A percentile compares a stretch with the other conserved stretches of the same genome.
Evolutionary conservation across 352 stramenopile species (phyloP).

Genomic region (Nothophytophthora sp.): DNA sequence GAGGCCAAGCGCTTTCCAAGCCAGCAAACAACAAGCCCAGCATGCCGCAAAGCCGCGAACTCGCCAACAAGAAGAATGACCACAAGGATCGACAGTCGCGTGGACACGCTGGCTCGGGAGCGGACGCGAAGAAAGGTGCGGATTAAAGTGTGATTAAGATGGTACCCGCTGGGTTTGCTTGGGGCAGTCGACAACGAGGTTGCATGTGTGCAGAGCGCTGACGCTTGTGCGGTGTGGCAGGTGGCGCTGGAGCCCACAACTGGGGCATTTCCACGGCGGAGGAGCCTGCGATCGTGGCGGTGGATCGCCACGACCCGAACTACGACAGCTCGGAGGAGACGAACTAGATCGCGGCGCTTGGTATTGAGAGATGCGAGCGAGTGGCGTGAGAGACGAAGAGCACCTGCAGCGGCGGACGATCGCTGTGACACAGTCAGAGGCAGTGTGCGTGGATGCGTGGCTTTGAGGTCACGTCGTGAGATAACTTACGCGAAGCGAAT

Average conservation of each 20-base stretch:
- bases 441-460: too few relatives aligned
- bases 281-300: constrained; percentile 32
- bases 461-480: too few relatives aligned
- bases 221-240: constrained; percentile 18
- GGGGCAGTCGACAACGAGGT: too few relatives aligned
- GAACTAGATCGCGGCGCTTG: constrained; percentile 9
- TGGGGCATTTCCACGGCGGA: constrained; percentile 62
- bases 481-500: too few relatives aligned
- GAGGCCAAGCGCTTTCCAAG: background rate
- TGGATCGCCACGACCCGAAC: constrained; percentile 81
- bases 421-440: too few relatives aligned
- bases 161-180: too few relatives aligned
- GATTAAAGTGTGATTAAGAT: constrained; percentile 10
- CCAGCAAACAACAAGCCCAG: constrained; percentile 1
- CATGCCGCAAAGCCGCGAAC: constrained; percentile 81
- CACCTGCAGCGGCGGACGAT: too few relatives aligned
- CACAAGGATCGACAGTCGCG: constrained; percentile 83
- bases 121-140: constrained; percentile 63
- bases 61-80: constrained; percentile 87
- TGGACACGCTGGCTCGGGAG: constrained; percentile 48
- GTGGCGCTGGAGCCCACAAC: constrained; percentile 83
- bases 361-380: background rate
- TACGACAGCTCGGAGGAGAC: constrained; percentile 65
- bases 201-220: background rate
- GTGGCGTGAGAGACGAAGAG: background rate